Percentiles rank a stretch among this genome's conserved stretches.
Evolutionary conservation across 2,329 filamentous ascomycete genomes (phyloP).

Genomic region (Sphaerulina populicola): DNA sequence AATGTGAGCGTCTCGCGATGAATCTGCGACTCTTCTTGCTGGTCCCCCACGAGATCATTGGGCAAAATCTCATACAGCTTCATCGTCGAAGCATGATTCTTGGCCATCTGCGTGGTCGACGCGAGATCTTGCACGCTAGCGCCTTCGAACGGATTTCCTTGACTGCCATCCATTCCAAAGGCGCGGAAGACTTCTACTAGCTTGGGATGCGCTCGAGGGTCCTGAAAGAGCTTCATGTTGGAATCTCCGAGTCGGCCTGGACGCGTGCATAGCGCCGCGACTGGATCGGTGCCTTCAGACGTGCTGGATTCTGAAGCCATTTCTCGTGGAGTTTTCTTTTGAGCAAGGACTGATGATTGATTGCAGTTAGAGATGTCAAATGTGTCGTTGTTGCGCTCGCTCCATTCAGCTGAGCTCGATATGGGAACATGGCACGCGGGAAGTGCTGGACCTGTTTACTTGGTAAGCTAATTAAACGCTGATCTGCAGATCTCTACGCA

Average conservation of each 20-base stretch:
- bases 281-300: neutral
- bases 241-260: slow-evolving; percentile 24
- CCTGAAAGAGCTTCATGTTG: slow-evolving; percentile 21
- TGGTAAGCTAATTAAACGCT: neutral
- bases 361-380: neutral
- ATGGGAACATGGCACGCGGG: neutral
- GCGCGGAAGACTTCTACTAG: slow-evolving; percentile 19
- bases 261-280: slow-evolving; percentile 11
- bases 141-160: slow-evolving; percentile 15
- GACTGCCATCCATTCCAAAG: slow-evolving; percentile 19
- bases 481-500: neutral
- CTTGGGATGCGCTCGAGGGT: slow-evolving; percentile 24
- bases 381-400: too few relatives aligned
- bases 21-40: slow-evolving; percentile 17
- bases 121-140: slow-evolving; percentile 16
- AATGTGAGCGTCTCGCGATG: slow-evolving; percentile 15
- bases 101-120: slow-evolving; percentile 17
- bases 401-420: too few relatives aligned
- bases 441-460: neutral
- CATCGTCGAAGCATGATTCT: slow-evolving; percentile 12
- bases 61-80: slow-evolving; percentile 73
- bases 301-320: neutral
- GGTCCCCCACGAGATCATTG: slow-evolving; percentile 42
- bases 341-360: neutral
- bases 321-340: neutral